Percentiles rank a stretch among this genome's conserved stretches.
Conservation (phyloP, 2,329 filamentous ascomycete genomes). For the Cladosporium colombiae region DNA sequence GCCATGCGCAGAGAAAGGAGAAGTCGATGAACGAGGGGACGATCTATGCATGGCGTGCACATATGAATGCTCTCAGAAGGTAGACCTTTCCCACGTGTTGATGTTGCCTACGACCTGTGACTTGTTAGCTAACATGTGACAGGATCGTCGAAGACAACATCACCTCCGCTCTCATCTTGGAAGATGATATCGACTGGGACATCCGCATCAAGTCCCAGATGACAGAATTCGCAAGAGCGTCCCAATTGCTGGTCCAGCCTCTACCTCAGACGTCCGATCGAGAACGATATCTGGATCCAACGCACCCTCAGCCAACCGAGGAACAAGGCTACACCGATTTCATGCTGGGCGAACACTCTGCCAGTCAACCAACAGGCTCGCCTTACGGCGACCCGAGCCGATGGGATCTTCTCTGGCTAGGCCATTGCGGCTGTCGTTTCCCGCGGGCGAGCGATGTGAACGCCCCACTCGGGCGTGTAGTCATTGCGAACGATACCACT, state of each 20-base stretch:
- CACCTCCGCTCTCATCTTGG: slow-evolving; percentile 46
- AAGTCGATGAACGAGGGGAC: slow-evolving; percentile 32
- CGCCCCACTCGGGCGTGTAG: slow-evolving; percentile 27
- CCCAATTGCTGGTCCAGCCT: slow-evolving; percentile 40
- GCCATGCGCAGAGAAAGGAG: slow-evolving; percentile 13
- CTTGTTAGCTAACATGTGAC: slow-evolving; percentile 27
- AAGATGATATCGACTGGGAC: slow-evolving; percentile 51
- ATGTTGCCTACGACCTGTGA: neutral
- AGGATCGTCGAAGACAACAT: slow-evolving; percentile 39
- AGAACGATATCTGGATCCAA: slow-evolving; percentile 26
- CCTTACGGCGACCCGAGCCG: slow-evolving; percentile 29
- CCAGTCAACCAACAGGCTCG: slow-evolving; percentile 23
- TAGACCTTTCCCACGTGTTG: neutral
- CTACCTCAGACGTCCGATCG: slow-evolving; percentile 22
- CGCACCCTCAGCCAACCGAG: slow-evolving; percentile 21
- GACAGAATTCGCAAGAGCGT: slow-evolving; percentile 41
- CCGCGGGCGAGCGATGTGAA: slow-evolving; percentile 20
- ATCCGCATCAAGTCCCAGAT: slow-evolving; percentile 45
- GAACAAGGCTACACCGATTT: slow-evolving; percentile 21
- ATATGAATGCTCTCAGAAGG: slow-evolving; percentile 31
- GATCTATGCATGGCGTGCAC: slow-evolving; percentile 30
- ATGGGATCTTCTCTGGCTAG: slow-evolving; percentile 45
- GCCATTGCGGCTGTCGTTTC: slow-evolving; percentile 45
- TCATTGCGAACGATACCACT: slow-evolving; percentile 26
- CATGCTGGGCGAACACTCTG: slow-evolving; percentile 21